Evolutionary conservation across 2,329 filamentous ascomycete species (phyloP).

Genomic region (Dothistroma septosporum): DNA sequence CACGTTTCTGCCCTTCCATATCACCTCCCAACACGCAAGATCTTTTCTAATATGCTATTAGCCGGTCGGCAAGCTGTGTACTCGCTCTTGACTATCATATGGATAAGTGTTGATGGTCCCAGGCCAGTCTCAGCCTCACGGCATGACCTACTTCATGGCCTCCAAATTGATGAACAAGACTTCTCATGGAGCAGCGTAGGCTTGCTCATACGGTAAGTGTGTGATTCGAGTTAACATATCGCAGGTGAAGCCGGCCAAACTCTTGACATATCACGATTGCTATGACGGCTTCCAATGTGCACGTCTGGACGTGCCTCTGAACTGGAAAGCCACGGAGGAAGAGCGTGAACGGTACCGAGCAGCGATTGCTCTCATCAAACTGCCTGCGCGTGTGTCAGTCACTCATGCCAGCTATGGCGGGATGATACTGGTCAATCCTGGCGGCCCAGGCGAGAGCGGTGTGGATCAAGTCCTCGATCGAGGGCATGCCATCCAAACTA

Average conservation of each 20-base stretch:
- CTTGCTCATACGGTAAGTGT: not conserved
- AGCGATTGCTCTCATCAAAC: conserved; percentile 43
- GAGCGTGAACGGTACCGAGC: conserved; percentile 24
- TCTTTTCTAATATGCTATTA: not conserved
- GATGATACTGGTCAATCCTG: conserved; percentile 40
- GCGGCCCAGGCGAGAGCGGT: conserved; percentile 41
- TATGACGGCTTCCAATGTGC: conserved; percentile 47
- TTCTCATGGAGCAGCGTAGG: not conserved
- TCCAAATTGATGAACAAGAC: too few relatives aligned
- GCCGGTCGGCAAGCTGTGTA: not conserved
- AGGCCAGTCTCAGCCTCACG: not conserved
- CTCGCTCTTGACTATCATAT: not conserved
- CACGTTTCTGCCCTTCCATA: not conserved
- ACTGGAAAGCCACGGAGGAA: conserved; percentile 29
- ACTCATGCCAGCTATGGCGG: conserved; percentile 40
- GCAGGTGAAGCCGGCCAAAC: not conserved
- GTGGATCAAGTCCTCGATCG: conserved; percentile 12
- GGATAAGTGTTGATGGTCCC: not conserved
- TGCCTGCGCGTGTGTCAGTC: conserved; percentile 40
- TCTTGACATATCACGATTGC: conserved; percentile 28
- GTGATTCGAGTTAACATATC: not conserved
- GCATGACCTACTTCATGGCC: not conserved
- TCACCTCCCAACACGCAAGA: not conserved
- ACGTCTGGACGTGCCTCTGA: conserved; percentile 46
- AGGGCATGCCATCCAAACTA: not conserved